Percentiles rank a stretch among this genome's conserved stretches.
Evolutionary conservation across 2,329 filamentous ascomycete genomes (phyloP).

Genomic region (Xylariaceae sp.): DNA sequence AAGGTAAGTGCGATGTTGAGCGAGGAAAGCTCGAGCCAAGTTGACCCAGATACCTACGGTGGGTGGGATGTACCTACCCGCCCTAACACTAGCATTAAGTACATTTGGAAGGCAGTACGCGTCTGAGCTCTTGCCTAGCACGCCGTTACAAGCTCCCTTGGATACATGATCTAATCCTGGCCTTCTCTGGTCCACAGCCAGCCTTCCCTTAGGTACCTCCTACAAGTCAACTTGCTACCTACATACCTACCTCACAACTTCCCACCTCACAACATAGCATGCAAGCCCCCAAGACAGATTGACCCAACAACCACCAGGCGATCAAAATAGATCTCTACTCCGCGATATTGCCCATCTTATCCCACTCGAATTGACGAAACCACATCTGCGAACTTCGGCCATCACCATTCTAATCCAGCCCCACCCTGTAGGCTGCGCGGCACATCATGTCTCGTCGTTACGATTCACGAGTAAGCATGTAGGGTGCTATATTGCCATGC

Average conservation of each 20-base stretch:
- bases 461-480: constrained; percentile 78
- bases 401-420: constrained; percentile 4
- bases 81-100: not conserved
- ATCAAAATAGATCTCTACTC: not conserved
- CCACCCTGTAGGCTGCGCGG: constrained; percentile 10
- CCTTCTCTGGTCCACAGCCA: constrained; percentile 19
- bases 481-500: constrained; percentile 19
- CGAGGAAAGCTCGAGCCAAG: too few relatives aligned
- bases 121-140: constrained; percentile 33
- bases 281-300: constrained; percentile 10
- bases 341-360: not conserved
- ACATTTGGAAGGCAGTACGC: constrained; percentile 24
- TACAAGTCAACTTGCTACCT: constrained; percentile 2
- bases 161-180: constrained; percentile 7
- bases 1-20: too few relatives aligned
- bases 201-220: constrained; percentile 22
- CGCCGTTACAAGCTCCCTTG: not conserved
- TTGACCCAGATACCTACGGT: not conserved
- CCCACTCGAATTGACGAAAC: not conserved
- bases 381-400: not conserved
- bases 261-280: not conserved
- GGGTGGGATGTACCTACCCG: not conserved
- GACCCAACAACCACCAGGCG: not conserved
- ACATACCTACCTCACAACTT: not conserved
- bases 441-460: constrained; percentile 87